A percentile compares a stretch with the other conserved stretches of the same genome.
These are phyloP conservation scores for Auriculariales sp. DNA, from an alignment of 768 basidiomycete species.

Conservation along the genomic window DNA sequence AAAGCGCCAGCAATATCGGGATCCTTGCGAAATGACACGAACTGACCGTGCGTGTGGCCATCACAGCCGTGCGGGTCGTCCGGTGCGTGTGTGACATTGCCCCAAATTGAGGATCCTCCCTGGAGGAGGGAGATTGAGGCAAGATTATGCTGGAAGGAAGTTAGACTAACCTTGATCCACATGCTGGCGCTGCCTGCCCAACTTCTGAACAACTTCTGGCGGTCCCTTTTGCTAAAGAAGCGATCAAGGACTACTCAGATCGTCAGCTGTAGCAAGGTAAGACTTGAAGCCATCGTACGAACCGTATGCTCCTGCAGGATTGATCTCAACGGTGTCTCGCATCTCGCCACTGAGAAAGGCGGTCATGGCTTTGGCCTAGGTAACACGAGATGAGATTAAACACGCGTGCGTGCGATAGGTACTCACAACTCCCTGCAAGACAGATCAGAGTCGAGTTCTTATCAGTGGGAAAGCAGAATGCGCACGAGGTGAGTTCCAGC, in stretches of 20 bases:
- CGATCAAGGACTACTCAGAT: conserved; percentile 48
- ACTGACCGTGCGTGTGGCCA: conserved; percentile 52
- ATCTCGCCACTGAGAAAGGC: conserved; percentile 94
- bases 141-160: background rate
- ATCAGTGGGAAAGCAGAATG: background rate
- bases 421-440: conserved; percentile 55
- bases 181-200: conserved; percentile 92
- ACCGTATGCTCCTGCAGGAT: conserved; percentile 70
- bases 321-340: conserved; percentile 81
- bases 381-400: background rate
- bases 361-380: conserved; percentile 87
- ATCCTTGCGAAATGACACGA: conserved; percentile 59
- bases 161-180: conserved; percentile 85
- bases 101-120: conserved; percentile 81
- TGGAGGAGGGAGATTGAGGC: conserved; percentile 14
- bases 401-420: background rate
- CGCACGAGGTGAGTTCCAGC: conserved; percentile 76
- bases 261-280: background rate
- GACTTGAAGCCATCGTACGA: conserved; percentile 5
- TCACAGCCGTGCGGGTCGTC: conserved; percentile 45
- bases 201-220: conserved; percentile 77
- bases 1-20: background rate
- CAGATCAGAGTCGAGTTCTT: conserved; percentile 2
- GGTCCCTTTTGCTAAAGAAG: conserved; percentile 83
- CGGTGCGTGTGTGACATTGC: conserved; percentile 56